Evolutionary conservation across 2,329 filamentous ascomycete genomes (phyloP).

Genomic region (Fusarium equiseti): DNA sequence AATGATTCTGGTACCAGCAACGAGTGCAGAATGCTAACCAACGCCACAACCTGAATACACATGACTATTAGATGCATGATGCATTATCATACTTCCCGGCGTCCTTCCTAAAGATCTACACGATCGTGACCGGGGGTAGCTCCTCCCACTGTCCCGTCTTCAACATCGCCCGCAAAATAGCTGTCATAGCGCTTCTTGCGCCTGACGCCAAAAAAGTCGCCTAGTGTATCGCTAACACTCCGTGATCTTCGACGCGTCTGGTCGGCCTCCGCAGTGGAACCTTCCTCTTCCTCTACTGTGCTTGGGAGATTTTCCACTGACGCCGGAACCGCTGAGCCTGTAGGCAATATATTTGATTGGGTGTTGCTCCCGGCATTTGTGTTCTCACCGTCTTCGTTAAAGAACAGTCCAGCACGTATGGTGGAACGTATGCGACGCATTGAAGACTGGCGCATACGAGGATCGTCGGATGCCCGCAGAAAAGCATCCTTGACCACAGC

Average conservation of each 20-base stretch:
- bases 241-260: constrained; percentile 50
- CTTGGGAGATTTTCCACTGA: constrained; percentile 47
- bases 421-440: constrained; percentile 62
- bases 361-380: constrained; percentile 21
- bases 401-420: constrained; percentile 67
- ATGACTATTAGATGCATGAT: constrained; percentile 33
- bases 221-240: constrained; percentile 58
- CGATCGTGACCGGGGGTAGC: constrained; percentile 19
- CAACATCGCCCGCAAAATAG: constrained; percentile 39
- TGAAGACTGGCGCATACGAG: constrained; percentile 57
- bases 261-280: constrained; percentile 28
- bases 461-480: constrained; percentile 59
- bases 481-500: constrained; percentile 69
- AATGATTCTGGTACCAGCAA: constrained; percentile 41
- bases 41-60: constrained; percentile 32
- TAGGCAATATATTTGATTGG: constrained; percentile 27
- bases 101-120: constrained; percentile 15
- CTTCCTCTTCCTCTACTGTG: constrained; percentile 36
- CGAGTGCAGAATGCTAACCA: constrained; percentile 36
- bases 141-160: constrained; percentile 32
- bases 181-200: constrained; percentile 49
- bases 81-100: constrained; percentile 22
- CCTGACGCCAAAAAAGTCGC: constrained; percentile 55
- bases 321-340: constrained; percentile 36
- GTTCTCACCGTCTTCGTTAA: constrained; percentile 59